These are phyloP conservation scores for Aspergillus candidus DNA, from an alignment of 2,329 filamentous ascomycete species.

Conservation along the genomic window DNA sequence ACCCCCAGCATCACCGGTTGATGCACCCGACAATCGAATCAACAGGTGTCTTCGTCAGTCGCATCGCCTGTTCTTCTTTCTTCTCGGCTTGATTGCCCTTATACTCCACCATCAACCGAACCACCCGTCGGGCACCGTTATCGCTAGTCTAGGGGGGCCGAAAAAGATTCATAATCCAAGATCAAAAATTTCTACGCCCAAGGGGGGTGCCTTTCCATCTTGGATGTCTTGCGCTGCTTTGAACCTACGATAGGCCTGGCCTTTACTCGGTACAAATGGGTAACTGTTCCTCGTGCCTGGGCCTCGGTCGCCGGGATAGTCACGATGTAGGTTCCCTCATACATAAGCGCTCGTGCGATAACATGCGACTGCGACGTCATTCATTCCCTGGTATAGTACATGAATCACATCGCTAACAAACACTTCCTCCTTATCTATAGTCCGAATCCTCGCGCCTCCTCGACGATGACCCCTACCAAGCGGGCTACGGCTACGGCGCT, in stretches of 20 bases:
- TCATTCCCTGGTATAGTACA: constrained; percentile 2
- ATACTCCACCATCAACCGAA: too few species aligned
- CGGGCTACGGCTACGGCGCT: constrained; percentile 39
- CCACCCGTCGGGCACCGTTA: too few species aligned
- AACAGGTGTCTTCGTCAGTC: too few species aligned
- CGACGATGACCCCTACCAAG: constrained; percentile 41
- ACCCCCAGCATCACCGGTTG: constrained; percentile 10
- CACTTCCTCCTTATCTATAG: constrained; percentile 12
- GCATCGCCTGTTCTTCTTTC: too few species aligned
- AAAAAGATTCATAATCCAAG: neutral
- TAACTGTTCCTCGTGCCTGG: constrained; percentile 40
- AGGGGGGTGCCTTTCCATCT: constrained; percentile 1
- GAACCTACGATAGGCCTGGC: constrained; percentile 2
- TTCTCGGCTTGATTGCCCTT: too few species aligned
- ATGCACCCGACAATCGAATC: neutral
- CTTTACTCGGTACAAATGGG: constrained; percentile 32
- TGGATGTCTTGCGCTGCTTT: constrained; percentile 10
- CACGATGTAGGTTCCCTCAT: constrained; percentile 27
- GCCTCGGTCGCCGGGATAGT: constrained; percentile 32
- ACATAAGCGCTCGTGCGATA: constrained; percentile 7
- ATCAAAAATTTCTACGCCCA: neutral
- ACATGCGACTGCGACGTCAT: constrained; percentile 2
- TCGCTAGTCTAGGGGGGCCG: too few species aligned
- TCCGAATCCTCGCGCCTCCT: constrained; percentile 41
- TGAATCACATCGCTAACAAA: constrained; percentile 1